Conservation (phyloP, 1,139 yeast genomes). For the Yamadazyma triangularis region DNA sequence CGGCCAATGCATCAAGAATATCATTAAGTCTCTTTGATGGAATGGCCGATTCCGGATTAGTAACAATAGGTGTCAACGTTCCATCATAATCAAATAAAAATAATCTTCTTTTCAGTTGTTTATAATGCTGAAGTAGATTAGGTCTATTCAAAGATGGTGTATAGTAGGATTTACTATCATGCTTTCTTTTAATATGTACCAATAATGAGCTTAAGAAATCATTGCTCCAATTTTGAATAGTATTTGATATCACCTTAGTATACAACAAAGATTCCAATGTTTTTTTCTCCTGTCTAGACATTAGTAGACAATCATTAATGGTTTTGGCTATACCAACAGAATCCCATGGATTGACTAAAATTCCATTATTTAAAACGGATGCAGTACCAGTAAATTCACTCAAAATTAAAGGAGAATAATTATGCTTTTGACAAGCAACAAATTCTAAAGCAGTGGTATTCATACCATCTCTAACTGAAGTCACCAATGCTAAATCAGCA, state of each 20-base stretch:
- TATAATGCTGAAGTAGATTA: slow-evolving; percentile 54
- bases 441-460: slow-evolving; percentile 92
- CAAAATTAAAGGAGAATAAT: slow-evolving; percentile 70
- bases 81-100: slow-evolving; percentile 97
- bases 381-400: slow-evolving; percentile 96
- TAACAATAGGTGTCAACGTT: slow-evolving; percentile 90
- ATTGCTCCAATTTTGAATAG: slow-evolving; percentile 80
- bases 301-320: slow-evolving; percentile 60
- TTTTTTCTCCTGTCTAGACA: slow-evolving; percentile 40
- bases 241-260: slow-evolving; percentile 60
- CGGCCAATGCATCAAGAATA: slow-evolving; percentile 55
- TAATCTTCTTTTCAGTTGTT: slow-evolving; percentile 60
- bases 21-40: slow-evolving; percentile 73
- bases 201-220: slow-evolving; percentile 54
- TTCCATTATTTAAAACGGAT: slow-evolving; percentile 70
- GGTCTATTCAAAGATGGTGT: slow-evolving; percentile 89
- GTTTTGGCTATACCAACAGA: slow-evolving; percentile 87
- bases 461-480: slow-evolving; percentile 94
- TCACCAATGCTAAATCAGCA: slow-evolving; percentile 86
- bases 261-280: slow-evolving; percentile 51
- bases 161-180: slow-evolving; percentile 45
- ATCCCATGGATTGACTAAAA: slow-evolving; percentile 96
- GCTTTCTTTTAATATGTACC: slow-evolving; percentile 13
- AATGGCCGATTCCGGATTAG: slow-evolving; percentile 97
- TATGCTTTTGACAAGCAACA: slow-evolving; percentile 78